Conservation (phyloP, 805 yeast genomes). For the Nakazawaea ernobii region DNA sequence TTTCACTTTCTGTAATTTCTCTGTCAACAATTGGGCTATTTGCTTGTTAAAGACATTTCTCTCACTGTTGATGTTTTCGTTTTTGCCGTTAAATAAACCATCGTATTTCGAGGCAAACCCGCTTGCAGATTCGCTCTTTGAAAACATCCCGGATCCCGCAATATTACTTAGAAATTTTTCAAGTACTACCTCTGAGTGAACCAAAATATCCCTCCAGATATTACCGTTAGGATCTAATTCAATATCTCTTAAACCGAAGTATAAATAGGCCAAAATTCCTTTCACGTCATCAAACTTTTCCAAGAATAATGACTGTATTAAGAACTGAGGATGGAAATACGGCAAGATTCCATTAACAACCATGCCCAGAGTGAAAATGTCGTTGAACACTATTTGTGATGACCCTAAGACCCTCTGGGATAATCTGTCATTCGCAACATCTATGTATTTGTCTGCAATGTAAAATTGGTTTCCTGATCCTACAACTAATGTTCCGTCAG, state of each 20-base stretch:
- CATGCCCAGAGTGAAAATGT: conserved; percentile 63
- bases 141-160: not conserved
- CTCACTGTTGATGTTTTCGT: not conserved
- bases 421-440: conserved; percentile 41
- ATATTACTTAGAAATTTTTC: not conserved
- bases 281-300: conserved; percentile 52
- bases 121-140: not conserved
- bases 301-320: conserved; percentile 68
- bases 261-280: conserved; percentile 49
- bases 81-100: conserved; percentile 1
- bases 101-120: conserved; percentile 1
- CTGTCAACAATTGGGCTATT: conserved; percentile 45
- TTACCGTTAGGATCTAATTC: conserved; percentile 30
- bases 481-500: conserved; percentile 69
- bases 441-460: conserved; percentile 66
- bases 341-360: conserved; percentile 88
- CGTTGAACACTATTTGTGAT: conserved; percentile 46
- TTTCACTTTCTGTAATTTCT: conserved; percentile 56
- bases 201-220: conserved; percentile 14
- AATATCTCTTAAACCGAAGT: conserved; percentile 47
- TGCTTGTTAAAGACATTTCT: conserved; percentile 12
- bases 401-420: conserved; percentile 54
- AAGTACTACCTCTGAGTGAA: conserved; percentile 8
- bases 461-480: conserved; percentile 90
- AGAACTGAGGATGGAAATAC: conserved; percentile 82